A percentile compares a stretch with the other conserved stretches of the same genome.
Conservation (phyloP, 192 early-diverging fungal species). For the Backusella tarrabulga region DNA sequence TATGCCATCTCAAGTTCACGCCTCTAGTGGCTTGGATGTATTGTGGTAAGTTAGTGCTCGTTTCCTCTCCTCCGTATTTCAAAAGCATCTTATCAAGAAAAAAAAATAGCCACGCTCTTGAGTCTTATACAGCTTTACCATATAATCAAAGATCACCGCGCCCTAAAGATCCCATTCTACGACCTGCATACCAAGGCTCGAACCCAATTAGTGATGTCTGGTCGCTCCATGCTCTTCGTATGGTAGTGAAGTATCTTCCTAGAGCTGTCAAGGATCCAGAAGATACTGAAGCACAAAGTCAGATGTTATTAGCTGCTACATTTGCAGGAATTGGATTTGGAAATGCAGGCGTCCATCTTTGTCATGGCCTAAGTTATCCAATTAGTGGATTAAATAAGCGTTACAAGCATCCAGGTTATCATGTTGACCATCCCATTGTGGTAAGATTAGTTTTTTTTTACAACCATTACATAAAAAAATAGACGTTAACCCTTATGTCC, state of each 20-base stretch:
- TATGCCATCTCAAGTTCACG: conserved; percentile 87
- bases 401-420: conserved; percentile 82
- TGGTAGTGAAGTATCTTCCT: conserved; percentile 80
- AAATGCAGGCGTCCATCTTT: conserved; percentile 78
- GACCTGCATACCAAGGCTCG: conserved; percentile 90
- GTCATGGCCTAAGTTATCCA: conserved; percentile 79
- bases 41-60: conserved; percentile 45
- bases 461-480: not conserved
- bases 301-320: conserved; percentile 87
- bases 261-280: conserved; percentile 67
- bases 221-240: conserved; percentile 74
- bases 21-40: conserved; percentile 85
- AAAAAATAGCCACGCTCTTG: conserved; percentile 71
- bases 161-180: conserved; percentile 76
- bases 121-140: conserved; percentile 90
- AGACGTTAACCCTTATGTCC: not conserved
- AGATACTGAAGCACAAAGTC: conserved; percentile 69
- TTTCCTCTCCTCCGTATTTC: not conserved
- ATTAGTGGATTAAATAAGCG: conserved; percentile 83
- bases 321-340: conserved; percentile 68
- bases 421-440: conserved; percentile 71
- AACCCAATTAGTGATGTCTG: conserved; percentile 94
- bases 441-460: conserved; percentile 24
- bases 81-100: not conserved
- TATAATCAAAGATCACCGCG: conserved; percentile 75